Conservation (phyloP, 805 yeast genomes). For the Metschnikowia cerradonensis region DNA sequence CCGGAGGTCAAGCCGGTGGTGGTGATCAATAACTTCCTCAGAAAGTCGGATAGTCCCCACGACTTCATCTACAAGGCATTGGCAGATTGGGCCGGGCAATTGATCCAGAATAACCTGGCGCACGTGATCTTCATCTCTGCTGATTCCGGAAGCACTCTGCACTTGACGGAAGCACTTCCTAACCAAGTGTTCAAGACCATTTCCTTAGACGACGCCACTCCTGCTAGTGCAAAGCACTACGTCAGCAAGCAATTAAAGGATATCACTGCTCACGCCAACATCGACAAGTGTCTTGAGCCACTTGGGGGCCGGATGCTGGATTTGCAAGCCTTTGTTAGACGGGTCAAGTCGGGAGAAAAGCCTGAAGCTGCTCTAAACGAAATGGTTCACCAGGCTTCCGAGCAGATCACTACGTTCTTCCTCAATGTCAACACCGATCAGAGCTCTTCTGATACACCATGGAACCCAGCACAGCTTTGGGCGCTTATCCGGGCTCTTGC, state of each 20-base stretch:
- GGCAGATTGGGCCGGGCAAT: constrained; percentile 84
- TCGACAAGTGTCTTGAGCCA: constrained; percentile 62
- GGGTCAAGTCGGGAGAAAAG: constrained; percentile 82
- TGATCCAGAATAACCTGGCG: constrained; percentile 75
- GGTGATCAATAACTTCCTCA: constrained; percentile 70
- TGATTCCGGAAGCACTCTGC: constrained; percentile 72
- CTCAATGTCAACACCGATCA: constrained; percentile 27
- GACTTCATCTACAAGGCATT: constrained; percentile 67
- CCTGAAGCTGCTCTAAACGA: constrained; percentile 73
- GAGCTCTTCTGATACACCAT: constrained; percentile 37
- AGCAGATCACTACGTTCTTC: constrained; percentile 82
- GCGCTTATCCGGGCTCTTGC: constrained; percentile 64
- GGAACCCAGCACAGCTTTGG: constrained; percentile 87
- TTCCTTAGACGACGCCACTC: constrained; percentile 76
- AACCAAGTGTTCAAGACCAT: constrained; percentile 79
- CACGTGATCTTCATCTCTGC: constrained; percentile 87
- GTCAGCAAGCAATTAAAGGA: constrained; percentile 52
- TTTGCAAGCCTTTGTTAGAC: constrained; percentile 82
- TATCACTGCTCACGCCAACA: constrained; percentile 23
- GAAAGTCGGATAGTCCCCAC: constrained; percentile 46
- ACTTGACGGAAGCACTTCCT: constrained; percentile 71
- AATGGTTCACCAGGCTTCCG: constrained; percentile 80
- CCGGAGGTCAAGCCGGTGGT: constrained; percentile 84
- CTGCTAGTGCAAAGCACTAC: constrained; percentile 63
- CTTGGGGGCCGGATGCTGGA: constrained; percentile 95